These are phyloP conservation scores for Hibiscus tridactylites DNA, from an alignment of 345 rosid species.

Conservation along the genomic window DNA sequence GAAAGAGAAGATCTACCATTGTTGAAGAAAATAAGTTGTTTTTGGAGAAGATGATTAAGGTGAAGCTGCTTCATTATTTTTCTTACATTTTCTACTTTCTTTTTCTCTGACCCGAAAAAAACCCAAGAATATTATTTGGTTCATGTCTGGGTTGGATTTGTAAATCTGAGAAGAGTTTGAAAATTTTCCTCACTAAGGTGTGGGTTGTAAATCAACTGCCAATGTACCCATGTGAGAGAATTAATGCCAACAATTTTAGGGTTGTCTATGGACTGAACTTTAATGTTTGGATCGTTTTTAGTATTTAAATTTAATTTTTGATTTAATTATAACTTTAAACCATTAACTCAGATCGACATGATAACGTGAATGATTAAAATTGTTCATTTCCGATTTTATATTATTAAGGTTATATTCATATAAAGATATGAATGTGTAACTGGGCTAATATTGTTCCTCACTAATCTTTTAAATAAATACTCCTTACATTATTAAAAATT, in stretches of 20 bases:
- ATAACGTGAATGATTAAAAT: too few relatives aligned
- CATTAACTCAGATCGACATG: too few relatives aligned
- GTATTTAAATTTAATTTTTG: not conserved
- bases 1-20: not conserved
- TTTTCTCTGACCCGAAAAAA: constrained; percentile 11
- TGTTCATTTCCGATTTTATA: too few relatives aligned
- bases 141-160: constrained; percentile 22
- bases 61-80: constrained; percentile 39
- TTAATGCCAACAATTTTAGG: constrained; percentile 1
- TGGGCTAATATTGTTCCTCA: too few relatives aligned
- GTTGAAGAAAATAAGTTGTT: not conserved
- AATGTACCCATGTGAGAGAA: constrained; percentile 27
- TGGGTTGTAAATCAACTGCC: constrained; percentile 7
- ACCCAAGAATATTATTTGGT: constrained; percentile 17
- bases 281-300: not conserved
- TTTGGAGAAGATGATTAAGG: constrained; percentile 19
- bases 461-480: too few relatives aligned
- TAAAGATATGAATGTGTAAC: too few relatives aligned
- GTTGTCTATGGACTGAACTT: not conserved
- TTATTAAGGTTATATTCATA: too few relatives aligned
- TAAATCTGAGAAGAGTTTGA: constrained; percentile 12
- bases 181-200: constrained; percentile 21
- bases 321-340: too few relatives aligned
- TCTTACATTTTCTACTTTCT: constrained; percentile 15
- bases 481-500: too few relatives aligned